Base-by-base conservation (phyloP, 441 rosid species). In the Bruguiera hainesii region DNA sequence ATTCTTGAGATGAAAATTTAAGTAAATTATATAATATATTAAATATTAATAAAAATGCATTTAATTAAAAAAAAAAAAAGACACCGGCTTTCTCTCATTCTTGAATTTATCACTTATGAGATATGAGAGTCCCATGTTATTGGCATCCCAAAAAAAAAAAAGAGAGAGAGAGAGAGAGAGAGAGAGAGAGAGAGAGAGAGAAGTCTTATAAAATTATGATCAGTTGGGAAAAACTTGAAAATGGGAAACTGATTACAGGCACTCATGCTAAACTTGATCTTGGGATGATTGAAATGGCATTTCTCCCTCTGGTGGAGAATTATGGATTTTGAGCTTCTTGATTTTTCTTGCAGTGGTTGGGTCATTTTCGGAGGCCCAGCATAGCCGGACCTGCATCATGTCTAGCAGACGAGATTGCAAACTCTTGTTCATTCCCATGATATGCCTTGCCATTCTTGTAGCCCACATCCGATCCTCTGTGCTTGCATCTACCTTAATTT, bases 401-500 rank as follows among this genome's bases (percentile, higher is more conserved):
- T 82, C 83, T 16, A 81, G 78, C 76, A 85, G 66, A 56, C 78
- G 80, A 33, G 74, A 68, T 48, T 85, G 84, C 76, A 82, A 68
- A 67, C 72, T 75, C 69, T 75, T 74, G 65, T 73, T 85, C 74
- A 85, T 82, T 65, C 79, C 84, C 81, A 82, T 75, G 10, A 85
- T 79, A 66, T 81, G 87, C 65, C 71, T 85, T 19, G 85, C 67
- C 85, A 77, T 82, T 60, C 64, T 71, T 31, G 69, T 59, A 0
- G 81, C 87, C 85, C 81, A 79, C 50, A 64, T 65, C 61, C 79
- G 72, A 7, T 71, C 57, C 21, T 67, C 77, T 29, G 69, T 61
- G 76, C 51, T 66, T 63, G 63, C 76, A 64, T 79, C 89, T 53
- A 78, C 66, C 74, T 73, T 72, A 83, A 77, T 68, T 70, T 82